Evolutionary conservation across 208 protist species (phyloP).

Genomic region (Trypanosoma rangeli): DNA sequence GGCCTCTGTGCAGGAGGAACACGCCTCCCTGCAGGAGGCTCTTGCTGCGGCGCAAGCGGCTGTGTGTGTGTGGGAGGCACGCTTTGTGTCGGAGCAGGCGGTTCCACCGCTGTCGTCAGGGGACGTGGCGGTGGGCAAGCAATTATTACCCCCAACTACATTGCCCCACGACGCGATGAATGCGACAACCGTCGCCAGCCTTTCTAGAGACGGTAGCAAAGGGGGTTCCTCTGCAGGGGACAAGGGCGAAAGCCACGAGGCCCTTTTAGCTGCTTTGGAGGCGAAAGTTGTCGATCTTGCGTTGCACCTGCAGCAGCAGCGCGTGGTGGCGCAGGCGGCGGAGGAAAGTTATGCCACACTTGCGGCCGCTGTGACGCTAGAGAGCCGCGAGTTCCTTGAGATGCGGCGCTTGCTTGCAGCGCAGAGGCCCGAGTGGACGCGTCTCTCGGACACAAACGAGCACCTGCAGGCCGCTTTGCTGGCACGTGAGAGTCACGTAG

Average conservation of each 20-base stretch:
- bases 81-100: slow-evolving; percentile 18
- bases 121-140: background rate
- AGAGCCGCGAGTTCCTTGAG: slow-evolving; percentile 32
- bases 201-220: background rate
- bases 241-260: background rate
- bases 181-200: background rate
- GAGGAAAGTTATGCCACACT: slow-evolving; percentile 19
- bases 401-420: slow-evolving; percentile 8
- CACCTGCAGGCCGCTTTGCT: slow-evolving; percentile 25
- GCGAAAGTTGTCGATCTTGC: slow-evolving; percentile 66
- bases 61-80: slow-evolving; percentile 11
- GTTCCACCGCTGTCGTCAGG: background rate
- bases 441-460: slow-evolving; percentile 26
- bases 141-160: too few relatives aligned
- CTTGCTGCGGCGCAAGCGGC: slow-evolving; percentile 17
- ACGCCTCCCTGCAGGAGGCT: slow-evolving; percentile 21
- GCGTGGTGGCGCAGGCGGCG: slow-evolving; percentile 24
- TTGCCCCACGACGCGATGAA: background rate
- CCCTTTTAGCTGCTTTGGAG: slow-evolving; percentile 31
- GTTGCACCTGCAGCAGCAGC: slow-evolving; percentile 39
- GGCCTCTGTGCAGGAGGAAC: slow-evolving; percentile 27
- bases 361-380: slow-evolving; percentile 17
- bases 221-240: slow-evolving; percentile 1
- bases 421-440: slow-evolving; percentile 12
- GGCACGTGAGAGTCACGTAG: slow-evolving; percentile 29